Percentiles rank a stretch among this genome's conserved stretches.
Conservation (phyloP, 1,284 basidiomycete genomes). For the Coniferiporia weirii region DNA sequence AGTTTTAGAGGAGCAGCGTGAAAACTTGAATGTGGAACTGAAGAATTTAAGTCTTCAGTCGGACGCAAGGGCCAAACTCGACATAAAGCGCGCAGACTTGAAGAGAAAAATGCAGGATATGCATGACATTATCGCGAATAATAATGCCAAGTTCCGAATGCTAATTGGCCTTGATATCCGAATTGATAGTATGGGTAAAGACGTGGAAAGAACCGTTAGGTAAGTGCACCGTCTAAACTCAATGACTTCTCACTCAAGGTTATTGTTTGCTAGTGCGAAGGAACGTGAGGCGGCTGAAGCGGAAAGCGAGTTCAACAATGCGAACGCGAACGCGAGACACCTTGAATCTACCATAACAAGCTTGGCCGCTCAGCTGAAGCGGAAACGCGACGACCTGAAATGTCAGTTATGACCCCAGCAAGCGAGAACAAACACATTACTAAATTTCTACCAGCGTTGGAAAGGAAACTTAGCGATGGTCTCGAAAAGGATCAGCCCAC, state of each 20-base stretch:
- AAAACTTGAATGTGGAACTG: slow-evolving; percentile 70
- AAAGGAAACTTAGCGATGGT: slow-evolving; percentile 48
- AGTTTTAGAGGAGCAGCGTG: slow-evolving; percentile 65
- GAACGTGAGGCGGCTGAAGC: slow-evolving; percentile 57
- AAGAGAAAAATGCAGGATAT: slow-evolving; percentile 63
- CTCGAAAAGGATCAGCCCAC: slow-evolving; percentile 33
- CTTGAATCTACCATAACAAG: slow-evolving; percentile 57
- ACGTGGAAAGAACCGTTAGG: slow-evolving; percentile 56
- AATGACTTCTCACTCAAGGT: slow-evolving; percentile 11
- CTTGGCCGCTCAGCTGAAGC: slow-evolving; percentile 54
- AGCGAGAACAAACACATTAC: background rate
- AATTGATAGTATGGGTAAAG: slow-evolving; percentile 65
- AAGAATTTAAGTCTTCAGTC: slow-evolving; percentile 74
- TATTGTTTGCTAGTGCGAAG: slow-evolving; percentile 46
- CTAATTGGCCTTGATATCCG: slow-evolving; percentile 55
- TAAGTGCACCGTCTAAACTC: slow-evolving; percentile 31
- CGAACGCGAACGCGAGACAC: slow-evolving; percentile 54
- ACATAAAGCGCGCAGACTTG: slow-evolving; percentile 69
- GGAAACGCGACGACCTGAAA: slow-evolving; percentile 59
- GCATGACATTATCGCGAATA: slow-evolving; percentile 57
- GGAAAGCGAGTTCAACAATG: slow-evolving; percentile 44
- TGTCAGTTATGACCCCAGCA: slow-evolving; percentile 34
- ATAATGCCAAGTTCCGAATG: slow-evolving; percentile 59
- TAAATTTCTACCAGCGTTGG: slow-evolving; percentile 39
- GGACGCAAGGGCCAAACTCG: slow-evolving; percentile 77